Conservation (phyloP, 192 early-diverging fungal species). For the Coemansia sp. region DNA sequence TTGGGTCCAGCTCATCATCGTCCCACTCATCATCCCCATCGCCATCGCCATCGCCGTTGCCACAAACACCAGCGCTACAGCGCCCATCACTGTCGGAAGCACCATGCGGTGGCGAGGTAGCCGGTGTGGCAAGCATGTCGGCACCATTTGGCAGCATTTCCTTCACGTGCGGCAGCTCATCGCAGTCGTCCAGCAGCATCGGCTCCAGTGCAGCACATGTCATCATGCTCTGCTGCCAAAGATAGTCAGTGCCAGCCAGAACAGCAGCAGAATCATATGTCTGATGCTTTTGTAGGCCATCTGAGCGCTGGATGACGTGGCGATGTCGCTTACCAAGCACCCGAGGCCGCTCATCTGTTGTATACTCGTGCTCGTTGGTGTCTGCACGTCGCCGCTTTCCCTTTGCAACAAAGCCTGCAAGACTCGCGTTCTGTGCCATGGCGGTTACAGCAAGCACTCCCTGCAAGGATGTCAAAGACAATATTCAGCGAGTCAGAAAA, state of each 20-base stretch:
- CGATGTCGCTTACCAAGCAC: not conserved
- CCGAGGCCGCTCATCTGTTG: not conserved
- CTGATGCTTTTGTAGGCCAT: not conserved
- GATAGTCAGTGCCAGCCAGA: not conserved
- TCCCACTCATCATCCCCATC: conserved; percentile 11
- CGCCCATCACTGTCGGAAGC: conserved; percentile 8
- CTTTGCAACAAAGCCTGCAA: not conserved
- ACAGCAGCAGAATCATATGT: not conserved
- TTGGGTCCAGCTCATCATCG: conserved; percentile 17
- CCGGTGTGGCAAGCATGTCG: conserved; percentile 21
- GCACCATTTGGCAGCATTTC: not conserved
- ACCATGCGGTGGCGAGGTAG: conserved; percentile 23
- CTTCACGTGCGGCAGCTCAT: not conserved
- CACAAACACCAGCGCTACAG: not conserved
- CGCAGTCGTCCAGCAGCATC: not conserved
- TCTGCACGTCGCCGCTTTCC: conserved; percentile 10
- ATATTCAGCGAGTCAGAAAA: not conserved
- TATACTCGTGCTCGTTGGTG: not conserved
- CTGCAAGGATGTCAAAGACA: too few relatives aligned
- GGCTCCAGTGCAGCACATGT: conserved; percentile 3
- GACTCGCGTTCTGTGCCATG: not conserved
- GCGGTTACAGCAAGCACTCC: not conserved
- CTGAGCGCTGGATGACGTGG: not conserved
- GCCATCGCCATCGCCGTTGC: not conserved
- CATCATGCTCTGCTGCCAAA: not conserved